These are phyloP conservation scores for Acephala macrosclerotiorum DNA, from an alignment of 2,329 filamentous ascomycete genomes.

Conservation along the genomic window DNA sequence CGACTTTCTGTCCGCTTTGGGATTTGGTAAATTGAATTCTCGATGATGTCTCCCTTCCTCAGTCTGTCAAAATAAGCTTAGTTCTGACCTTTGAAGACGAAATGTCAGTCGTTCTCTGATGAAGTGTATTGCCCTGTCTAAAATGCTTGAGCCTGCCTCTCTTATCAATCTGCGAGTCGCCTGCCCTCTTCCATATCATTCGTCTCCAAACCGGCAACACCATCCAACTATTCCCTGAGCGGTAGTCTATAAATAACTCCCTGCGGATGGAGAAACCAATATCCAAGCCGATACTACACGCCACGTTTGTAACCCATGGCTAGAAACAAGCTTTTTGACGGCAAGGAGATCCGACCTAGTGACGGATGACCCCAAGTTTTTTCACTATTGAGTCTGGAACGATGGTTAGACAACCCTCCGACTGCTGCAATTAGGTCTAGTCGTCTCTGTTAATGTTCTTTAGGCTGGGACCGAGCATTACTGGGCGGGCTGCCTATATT, in stretches of 20 bases:
- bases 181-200: not conserved
- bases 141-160: no score
- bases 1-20: conserved; percentile 7
- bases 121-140: not conserved
- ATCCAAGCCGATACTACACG: conserved; percentile 17
- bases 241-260: conserved; percentile 18
- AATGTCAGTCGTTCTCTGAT: not conserved
- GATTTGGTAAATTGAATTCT: conserved; percentile 16
- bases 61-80: conserved; percentile 26
- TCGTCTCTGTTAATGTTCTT: conserved; percentile 26
- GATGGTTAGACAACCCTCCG: conserved; percentile 16
- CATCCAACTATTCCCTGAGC: conserved; percentile 5
- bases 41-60: conserved; percentile 16
- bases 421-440: conserved; percentile 8
- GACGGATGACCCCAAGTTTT: conserved; percentile 27
- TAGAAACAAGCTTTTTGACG: conserved; percentile 25
- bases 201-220: not conserved
- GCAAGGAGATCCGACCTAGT: conserved; percentile 23
- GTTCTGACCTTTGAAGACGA: conserved; percentile 5
- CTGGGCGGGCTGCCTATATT: conserved; percentile 27
- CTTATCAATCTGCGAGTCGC: not conserved
- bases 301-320: conserved; percentile 24
- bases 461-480: conserved; percentile 26
- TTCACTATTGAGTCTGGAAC: conserved; percentile 20
- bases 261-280: conserved; percentile 2